phyloP scores from a whole-genome alignment of 192 early-diverging fungal species.

The Diversispora epigaea region DNA sequence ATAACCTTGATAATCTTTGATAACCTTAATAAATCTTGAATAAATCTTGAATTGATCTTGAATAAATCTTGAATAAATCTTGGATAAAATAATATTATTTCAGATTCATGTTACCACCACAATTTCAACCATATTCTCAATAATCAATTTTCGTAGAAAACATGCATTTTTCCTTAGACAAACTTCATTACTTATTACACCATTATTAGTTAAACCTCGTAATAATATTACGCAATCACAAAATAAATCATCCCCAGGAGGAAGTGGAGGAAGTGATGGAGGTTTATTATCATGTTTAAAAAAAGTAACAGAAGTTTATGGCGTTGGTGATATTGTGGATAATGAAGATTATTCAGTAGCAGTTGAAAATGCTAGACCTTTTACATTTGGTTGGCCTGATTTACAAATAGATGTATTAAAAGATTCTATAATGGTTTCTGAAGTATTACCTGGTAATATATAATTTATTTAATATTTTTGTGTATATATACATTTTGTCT shows the following conservation, averaged over 20 bases:
- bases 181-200: slow-evolving; percentile 48
- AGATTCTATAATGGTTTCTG: slow-evolving; percentile 69
- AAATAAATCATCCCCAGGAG: slow-evolving; percentile 10
- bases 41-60: too few relatives aligned
- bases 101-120: slow-evolving; percentile 51
- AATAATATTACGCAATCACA: slow-evolving; percentile 33
- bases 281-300: slow-evolving; percentile 66
- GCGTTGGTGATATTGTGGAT: slow-evolving; percentile 48
- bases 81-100: neutral
- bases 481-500: neutral
- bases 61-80: too few relatives aligned
- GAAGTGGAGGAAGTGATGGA: slow-evolving; percentile 34
- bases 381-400: slow-evolving; percentile 70
- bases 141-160: slow-evolving; percentile 60
- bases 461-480: neutral
- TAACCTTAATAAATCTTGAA: too few relatives aligned
- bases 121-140: slow-evolving; percentile 60
- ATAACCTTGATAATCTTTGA: too few relatives aligned
- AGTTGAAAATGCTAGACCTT: slow-evolving; percentile 19
- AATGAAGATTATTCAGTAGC: neutral
- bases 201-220: slow-evolving; percentile 43
- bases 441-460: slow-evolving; percentile 64
- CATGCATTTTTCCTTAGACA: slow-evolving; percentile 73
- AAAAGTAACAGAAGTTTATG: slow-evolving; percentile 68
- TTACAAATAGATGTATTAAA: slow-evolving; percentile 76